Conservation (phyloP, 371 early-diverging fungal species). For the Syncephalastrum racemosum region DNA sequence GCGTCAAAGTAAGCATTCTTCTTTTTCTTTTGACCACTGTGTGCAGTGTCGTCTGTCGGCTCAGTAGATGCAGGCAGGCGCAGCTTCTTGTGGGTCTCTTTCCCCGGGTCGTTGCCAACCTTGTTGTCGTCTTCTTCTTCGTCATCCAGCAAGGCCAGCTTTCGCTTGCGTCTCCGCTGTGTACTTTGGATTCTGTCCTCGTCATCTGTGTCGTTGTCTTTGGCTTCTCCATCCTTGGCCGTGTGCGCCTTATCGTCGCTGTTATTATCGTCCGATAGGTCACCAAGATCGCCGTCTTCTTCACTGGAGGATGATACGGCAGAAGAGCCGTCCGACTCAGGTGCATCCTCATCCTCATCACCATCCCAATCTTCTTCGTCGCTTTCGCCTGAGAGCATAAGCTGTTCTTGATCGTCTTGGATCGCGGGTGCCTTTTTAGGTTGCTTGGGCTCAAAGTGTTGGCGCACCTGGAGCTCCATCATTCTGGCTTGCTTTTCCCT, state of each 20-base stretch:
- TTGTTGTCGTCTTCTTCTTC: conserved; percentile 14
- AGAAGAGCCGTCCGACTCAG: not conserved
- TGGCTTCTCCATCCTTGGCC: conserved; percentile 8
- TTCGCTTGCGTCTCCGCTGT: not conserved
- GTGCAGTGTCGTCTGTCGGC: not conserved
- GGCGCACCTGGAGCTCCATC: conserved; percentile 24
- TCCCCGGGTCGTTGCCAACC: not conserved
- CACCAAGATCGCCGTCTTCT: conserved; percentile 2
- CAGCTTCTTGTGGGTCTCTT: conserved; percentile 17
- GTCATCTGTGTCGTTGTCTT: conserved; percentile 12
- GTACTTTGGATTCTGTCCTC: conserved; percentile 13
- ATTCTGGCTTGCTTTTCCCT: conserved; percentile 32
- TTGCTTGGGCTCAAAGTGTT: conserved; percentile 13
- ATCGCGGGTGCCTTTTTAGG: not conserved
- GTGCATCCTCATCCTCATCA: not conserved
- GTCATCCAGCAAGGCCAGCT: conserved; percentile 7
- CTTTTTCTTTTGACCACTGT: conserved; percentile 1
- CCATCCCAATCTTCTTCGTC: conserved; percentile 8
- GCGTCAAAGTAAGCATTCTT: conserved; percentile 37
- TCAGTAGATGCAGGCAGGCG: not conserved
- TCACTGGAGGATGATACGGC: conserved; percentile 5
- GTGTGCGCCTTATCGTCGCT: conserved; percentile 12
- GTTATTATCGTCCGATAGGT: conserved; percentile 13
- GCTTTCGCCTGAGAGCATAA: conserved; percentile 2
- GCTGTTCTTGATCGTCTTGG: not conserved